Percentiles rank a stretch among this genome's conserved stretches.
These are phyloP conservation scores for Apostasia shenzhenica DNA, from an alignment of 106 monocot genomes.

Conservation along the genomic window DNA sequence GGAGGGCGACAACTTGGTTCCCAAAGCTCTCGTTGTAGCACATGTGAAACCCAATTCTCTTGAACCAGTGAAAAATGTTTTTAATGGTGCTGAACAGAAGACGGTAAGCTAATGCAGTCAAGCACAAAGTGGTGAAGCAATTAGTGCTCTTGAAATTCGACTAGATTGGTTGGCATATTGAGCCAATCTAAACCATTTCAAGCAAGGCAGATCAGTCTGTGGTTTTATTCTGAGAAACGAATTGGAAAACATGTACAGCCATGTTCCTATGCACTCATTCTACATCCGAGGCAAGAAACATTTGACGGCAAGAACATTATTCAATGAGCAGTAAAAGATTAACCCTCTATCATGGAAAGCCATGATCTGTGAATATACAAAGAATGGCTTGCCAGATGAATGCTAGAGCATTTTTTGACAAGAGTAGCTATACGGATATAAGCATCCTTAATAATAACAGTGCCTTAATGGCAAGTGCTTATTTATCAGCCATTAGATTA, in stretches of 20 bases:
- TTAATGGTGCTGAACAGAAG: conserved; percentile 20
- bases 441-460: conserved; percentile 43
- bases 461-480: conserved; percentile 36
- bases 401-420: conserved; percentile 38
- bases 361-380: conserved; percentile 52
- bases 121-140: conserved; percentile 62
- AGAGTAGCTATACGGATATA: conserved; percentile 20
- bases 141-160: conserved; percentile 28
- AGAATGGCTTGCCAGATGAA: conserved; percentile 36
- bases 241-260: conserved; percentile 46
- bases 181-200: conserved; percentile 24
- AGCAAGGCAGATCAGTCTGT: conserved; percentile 38
- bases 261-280: conserved; percentile 45
- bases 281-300: conserved; percentile 44
- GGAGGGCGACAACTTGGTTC: conserved; percentile 33
- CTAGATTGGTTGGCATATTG: conserved; percentile 56
- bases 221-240: conserved; percentile 44
- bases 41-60: conserved; percentile 55
- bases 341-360: conserved; percentile 60
- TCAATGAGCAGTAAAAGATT: conserved; percentile 34
- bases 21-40: conserved; percentile 51
- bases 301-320: conserved; percentile 28
- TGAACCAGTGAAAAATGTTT: conserved; percentile 26
- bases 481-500: conserved; percentile 35
- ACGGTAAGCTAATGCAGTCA: conserved; percentile 47